Evolutionary conservation across 805 yeast genomes (phyloP), one percentile per base, ranked within the genome.

Genomic region (Candida rishiriensis): DNA sequence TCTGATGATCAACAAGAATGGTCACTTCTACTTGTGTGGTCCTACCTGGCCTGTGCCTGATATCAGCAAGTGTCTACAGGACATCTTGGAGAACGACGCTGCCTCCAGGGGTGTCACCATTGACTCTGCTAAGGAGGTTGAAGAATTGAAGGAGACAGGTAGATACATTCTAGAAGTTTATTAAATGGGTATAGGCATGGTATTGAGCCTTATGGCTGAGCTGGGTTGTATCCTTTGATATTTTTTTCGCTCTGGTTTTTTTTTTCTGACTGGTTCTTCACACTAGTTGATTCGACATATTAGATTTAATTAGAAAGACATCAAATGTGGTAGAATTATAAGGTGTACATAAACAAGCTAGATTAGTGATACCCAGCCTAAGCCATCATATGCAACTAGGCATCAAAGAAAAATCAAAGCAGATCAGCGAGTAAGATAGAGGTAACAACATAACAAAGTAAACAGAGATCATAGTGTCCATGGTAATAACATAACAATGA

Each of bases 41-140:
- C 98, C 98, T 36, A 91, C 97, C 2, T 91, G 98, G 98, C 98
- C 98, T 30, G 97, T 91, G 60, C 97, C 98, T 10, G 97, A 90
- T 64, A 86, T 91, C 57, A 86, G 96, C 42, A 85, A 83, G 36
- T 95, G 96, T 57, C 72, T 91, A 54, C 85, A 85, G 59, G 96
- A 88, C 52, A 85, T 91, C 55, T 75, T 89, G 41, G 65, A 66
- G 18, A 75, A 76, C 38, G 96, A 87, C 51, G 95, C 96, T 21
- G 72, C 70, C 41, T 72, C 70, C 52, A 75, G 71, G 43, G 95
- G 93, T 44, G 76, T 73, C 41, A 73, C 76, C 56, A 71, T 86
- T 46, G 95, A 90, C 56, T 75, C 83, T 52, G 80, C 82, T 39
- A 81, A 81, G 59, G 89, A 80, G 40, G 89, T 91, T 59, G 98